phyloP scores from a whole-genome alignment of 192 early-diverging fungal species.

The Umbelopsis sp. region DNA sequence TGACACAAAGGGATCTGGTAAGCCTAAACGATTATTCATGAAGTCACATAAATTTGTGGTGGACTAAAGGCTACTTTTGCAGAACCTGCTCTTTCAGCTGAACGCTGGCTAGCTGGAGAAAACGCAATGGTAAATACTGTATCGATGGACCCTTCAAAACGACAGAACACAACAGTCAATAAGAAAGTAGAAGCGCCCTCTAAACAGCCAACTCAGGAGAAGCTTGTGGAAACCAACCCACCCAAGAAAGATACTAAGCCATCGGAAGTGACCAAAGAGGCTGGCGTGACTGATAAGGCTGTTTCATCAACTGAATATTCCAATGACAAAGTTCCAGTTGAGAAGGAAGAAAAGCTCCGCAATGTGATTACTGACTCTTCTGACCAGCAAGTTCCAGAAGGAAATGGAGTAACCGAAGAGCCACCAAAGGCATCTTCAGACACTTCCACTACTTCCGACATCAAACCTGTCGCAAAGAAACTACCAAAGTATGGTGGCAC shows the following conservation, averaged over 20 bases:
- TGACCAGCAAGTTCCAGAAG: no score
- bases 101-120: constrained; percentile 64
- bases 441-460: no score
- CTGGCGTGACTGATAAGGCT: no score
- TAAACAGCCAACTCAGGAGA: no score
- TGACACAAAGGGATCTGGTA: constrained; percentile 65
- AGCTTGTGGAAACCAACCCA: constrained; percentile 1
- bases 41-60: not conserved
- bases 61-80: constrained; percentile 5
- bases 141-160: constrained; percentile 56
- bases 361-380: no score
- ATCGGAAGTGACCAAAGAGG: no score
- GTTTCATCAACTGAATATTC: no score
- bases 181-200: no score
- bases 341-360: no score
- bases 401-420: not conserved
- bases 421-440: constrained; percentile 1
- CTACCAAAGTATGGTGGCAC: constrained; percentile 47
- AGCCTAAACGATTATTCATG: not conserved
- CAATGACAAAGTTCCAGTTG: no score
- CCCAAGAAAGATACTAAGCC: no score
- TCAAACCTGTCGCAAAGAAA: not conserved
- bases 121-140: constrained; percentile 43
- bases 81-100: constrained; percentile 55
- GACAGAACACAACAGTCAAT: constrained; percentile 20